Evolutionary conservation across 345 rosid species (phyloP), one percentile per base, ranked within the genome.

Genomic region (Adansonia digitata): DNA sequence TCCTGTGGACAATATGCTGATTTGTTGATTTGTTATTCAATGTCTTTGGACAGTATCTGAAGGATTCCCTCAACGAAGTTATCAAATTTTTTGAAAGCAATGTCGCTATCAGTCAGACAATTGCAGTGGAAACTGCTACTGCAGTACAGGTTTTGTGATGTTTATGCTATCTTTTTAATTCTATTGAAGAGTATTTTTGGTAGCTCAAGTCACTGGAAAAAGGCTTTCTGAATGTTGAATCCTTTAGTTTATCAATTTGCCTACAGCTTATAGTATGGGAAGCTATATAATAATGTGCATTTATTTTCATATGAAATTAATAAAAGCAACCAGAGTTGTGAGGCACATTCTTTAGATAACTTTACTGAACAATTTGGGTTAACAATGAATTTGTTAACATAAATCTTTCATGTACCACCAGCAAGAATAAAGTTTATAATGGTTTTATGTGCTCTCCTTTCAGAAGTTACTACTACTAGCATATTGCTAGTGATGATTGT

Each of bases 51-150:
- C 97, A 93, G 99, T 95, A 91, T 83, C 83, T 95, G 74, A 93
- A 95, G 91, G 97, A 93, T 76, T 81, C 98, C 56, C 80, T 95
- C 37, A 89, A 86, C 48, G 92, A 77, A 74, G 88, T 95, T 64
- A 73, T 90, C 78, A 88, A 91, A 35, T 95, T 95, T 80, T 95
- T 95, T 84, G 94, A 88, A 81, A 90, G 88, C 82, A 88, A 86
- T 76, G 82, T 88, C 60, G 94, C 86, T 56, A 91, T 90, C 74
- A 93, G 98, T 85, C 97, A 88, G 81, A 87, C 91, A 65, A 80
- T 95, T 82, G 99, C 99, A 67, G 81, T 91, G 84, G 99, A 95
- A 85, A 90, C 99, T 84, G 99, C 96, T 64, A 91, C 98, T 64
- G 97, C 97, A 72, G 91, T 95, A 74, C 98, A 95, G 99, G 99